Percentiles rank a stretch among this genome's conserved stretches.
These are phyloP conservation scores for Candida hispaniensis DNA, from an alignment of 805 yeast species.

Conservation along the genomic window DNA sequence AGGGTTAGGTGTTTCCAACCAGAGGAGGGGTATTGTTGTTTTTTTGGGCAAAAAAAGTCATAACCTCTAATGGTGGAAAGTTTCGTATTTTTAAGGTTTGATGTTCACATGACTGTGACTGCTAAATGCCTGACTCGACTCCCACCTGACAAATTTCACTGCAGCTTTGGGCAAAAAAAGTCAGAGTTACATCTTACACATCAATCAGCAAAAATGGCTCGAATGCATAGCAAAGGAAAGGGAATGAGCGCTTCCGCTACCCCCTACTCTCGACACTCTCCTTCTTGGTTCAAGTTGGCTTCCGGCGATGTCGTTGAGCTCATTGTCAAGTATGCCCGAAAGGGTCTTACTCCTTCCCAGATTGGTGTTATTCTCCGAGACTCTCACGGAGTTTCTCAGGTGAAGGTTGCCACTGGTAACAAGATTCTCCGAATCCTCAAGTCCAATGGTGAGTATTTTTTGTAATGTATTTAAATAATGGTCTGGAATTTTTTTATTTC, in stretches of 20 bases:
- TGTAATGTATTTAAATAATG: too few species aligned
- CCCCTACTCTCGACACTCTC: conserved; percentile 98
- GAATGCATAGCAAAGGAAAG: conserved; percentile 99
- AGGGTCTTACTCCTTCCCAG: conserved; percentile 99
- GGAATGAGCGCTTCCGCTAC: conserved; percentile 98
- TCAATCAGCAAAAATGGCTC: conserved; percentile 82
- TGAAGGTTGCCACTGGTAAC: conserved; percentile 96
- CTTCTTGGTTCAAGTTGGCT: conserved; percentile 98
- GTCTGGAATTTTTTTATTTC: too few species aligned
- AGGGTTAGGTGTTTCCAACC: too few species aligned
- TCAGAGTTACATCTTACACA: too few species aligned
- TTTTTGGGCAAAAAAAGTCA: too few species aligned
- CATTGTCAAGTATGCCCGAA: conserved; percentile 98
- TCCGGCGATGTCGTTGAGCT: conserved; percentile 95
- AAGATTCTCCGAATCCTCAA: conserved; percentile 98
- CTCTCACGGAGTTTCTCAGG: conserved; percentile 99
- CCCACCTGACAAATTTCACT: too few species aligned
- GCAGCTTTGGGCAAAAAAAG: too few species aligned
- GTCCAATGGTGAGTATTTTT: conserved; percentile 68
- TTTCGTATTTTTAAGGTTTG: too few species aligned
- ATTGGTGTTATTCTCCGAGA: conserved; percentile 99
- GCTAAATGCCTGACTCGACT: too few species aligned
- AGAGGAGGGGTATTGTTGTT: too few species aligned
- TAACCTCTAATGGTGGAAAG: too few species aligned
- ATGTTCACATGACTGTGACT: too few species aligned